Evolutionary conservation across 305 asterid genomes (phyloP).

Genomic region (Rubia balearica): DNA sequence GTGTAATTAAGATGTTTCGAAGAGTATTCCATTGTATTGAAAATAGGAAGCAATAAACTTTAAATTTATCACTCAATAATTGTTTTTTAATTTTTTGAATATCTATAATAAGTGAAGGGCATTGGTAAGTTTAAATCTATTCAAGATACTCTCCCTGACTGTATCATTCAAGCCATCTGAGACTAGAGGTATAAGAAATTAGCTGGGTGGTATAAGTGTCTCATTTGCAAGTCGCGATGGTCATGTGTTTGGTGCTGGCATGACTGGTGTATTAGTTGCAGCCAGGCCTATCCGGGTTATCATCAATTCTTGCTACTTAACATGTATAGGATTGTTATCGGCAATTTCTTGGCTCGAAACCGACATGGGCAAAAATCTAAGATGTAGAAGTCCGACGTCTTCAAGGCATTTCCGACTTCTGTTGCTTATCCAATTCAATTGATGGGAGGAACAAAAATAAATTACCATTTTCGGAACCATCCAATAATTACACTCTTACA

Average conservation of each 20-base stretch:
- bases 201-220: slow-evolving; percentile 47
- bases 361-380: too few species aligned
- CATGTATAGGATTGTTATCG: too few species aligned
- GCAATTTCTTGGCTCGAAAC: slow-evolving; percentile 28
- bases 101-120: too few species aligned
- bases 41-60: too few species aligned
- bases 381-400: slow-evolving; percentile 16
- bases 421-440: slow-evolving; percentile 37
- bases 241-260: too few species aligned
- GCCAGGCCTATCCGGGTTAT: slow-evolving; percentile 65
- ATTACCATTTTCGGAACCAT: too few species aligned
- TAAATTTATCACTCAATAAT: too few species aligned
- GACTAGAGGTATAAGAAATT: slow-evolving; percentile 58
- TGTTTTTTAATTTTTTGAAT: too few species aligned
- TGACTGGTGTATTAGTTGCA: slow-evolving; percentile 67
- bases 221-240: too few species aligned
- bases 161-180: slow-evolving; percentile 75
- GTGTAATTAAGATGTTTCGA: too few species aligned
- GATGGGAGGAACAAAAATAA: slow-evolving; percentile 9
- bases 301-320: not conserved
- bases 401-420: slow-evolving; percentile 26
- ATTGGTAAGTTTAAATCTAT: not conserved
- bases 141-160: slow-evolving; percentile 64
- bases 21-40: too few species aligned
- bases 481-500: too few species aligned